A percentile compares a stretch with the other conserved stretches of the same genome.
Evolutionary conservation across 345 rosid species (phyloP).

Genomic region (Melaleuca alternifolia): DNA sequence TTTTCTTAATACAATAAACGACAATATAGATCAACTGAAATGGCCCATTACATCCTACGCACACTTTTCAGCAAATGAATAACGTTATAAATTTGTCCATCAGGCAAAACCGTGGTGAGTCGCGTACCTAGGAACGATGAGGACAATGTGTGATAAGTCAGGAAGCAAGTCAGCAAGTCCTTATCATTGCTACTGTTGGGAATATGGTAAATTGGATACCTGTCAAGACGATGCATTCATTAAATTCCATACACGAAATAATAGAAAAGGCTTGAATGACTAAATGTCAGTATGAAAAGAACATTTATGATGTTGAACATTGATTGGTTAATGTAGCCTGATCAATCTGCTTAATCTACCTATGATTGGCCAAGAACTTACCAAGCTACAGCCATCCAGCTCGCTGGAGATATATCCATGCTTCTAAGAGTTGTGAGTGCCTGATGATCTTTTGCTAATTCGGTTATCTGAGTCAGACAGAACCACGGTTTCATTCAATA

Average conservation of each 20-base stretch:
- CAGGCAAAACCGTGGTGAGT: neutral
- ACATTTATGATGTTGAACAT: neutral
- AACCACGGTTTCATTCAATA: neutral
- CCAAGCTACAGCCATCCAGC: conserved; percentile 98
- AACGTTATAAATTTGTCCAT: neutral
- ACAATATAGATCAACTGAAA: neutral
- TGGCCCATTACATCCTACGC: neutral
- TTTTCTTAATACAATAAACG: neutral
- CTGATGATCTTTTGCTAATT: conserved; percentile 31
- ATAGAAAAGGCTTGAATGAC: neutral
- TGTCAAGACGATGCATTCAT: neutral
- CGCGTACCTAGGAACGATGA: conserved; percentile 57
- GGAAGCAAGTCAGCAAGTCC: conserved; percentile 66
- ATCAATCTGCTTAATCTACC: neutral
- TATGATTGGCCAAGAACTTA: conserved; percentile 7
- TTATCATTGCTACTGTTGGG: conserved; percentile 35
- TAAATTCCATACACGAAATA: neutral
- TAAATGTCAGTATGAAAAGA: neutral
- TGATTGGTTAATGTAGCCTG: neutral
- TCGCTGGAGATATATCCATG: conserved; percentile 73
- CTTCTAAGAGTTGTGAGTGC: conserved; percentile 46
- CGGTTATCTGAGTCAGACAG: conserved; percentile 28
- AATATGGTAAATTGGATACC: conserved; percentile 80
- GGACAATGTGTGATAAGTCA: conserved; percentile 69
- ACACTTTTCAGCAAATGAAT: neutral